These are phyloP conservation scores for Rhytidiadelphus loreus DNA, from an alignment of 225 moss, liverwort and hornwort species.

Conservation along the genomic window DNA sequence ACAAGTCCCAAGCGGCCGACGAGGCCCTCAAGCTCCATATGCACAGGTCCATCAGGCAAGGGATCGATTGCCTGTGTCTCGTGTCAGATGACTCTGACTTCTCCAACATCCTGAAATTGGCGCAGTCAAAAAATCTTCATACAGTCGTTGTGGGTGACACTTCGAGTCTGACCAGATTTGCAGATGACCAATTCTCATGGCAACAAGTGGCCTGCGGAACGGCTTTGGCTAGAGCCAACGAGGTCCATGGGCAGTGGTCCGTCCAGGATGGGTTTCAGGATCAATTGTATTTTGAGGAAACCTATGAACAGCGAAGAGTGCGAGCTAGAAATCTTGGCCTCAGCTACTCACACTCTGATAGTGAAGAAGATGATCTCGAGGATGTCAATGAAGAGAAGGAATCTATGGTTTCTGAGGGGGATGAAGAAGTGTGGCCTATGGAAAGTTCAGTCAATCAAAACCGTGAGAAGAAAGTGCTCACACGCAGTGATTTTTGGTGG, in stretches of 20 bases:
- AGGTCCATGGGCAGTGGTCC: conserved; percentile 33
- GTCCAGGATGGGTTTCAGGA: conserved; percentile 26
- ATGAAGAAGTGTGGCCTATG: conserved; percentile 31
- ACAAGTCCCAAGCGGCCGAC: conserved; percentile 70
- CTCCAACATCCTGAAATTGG: conserved; percentile 32
- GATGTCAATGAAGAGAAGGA: not conserved
- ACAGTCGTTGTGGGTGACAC: conserved; percentile 54
- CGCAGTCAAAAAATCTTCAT: conserved; percentile 27
- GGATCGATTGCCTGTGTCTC: conserved; percentile 53
- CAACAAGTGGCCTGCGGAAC: conserved; percentile 41
- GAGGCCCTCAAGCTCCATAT: conserved; percentile 65
- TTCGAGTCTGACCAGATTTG: conserved; percentile 19
- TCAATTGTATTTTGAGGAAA: conserved; percentile 1
- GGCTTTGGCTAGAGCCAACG: conserved; percentile 35
- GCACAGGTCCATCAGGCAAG: conserved; percentile 36
- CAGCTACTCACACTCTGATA: not conserved
- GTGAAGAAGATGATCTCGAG: conserved; percentile 11
- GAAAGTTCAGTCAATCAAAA: not conserved
- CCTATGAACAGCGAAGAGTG: conserved; percentile 13
- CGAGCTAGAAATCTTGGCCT: not conserved
- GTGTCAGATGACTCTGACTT: conserved; percentile 68
- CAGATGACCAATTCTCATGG: conserved; percentile 58
- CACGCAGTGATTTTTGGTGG: conserved; percentile 39
- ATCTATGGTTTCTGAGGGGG: not conserved
- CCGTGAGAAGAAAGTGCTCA: conserved; percentile 19